Conservation (phyloP, 345 rosid genomes). For the Citrus cavaleriei region DNA sequence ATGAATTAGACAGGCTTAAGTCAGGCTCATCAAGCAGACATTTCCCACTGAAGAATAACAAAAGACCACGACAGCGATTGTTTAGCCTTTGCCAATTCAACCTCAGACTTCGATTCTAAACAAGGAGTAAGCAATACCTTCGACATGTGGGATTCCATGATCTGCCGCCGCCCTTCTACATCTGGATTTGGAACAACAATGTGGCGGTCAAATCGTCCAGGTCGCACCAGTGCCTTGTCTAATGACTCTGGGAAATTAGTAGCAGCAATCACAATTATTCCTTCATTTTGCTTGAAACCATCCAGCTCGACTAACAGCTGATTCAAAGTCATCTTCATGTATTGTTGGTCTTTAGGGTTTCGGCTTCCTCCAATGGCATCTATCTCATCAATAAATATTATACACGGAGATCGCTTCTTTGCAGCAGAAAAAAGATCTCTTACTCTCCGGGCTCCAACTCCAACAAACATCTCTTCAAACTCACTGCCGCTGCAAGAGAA, state of each 20-base stretch:
- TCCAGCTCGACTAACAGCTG: constrained; percentile 94
- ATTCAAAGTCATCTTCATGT: constrained; percentile 97
- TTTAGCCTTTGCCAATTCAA: neutral
- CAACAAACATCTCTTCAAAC: constrained; percentile 99
- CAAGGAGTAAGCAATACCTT: constrained; percentile 53
- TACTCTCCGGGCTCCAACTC: constrained; percentile 97
- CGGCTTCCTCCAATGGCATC: constrained; percentile 98
- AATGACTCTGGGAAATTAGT: constrained; percentile 92
- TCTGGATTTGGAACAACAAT: constrained; percentile 95
- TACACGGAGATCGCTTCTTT: constrained; percentile 95
- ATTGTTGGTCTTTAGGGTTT: constrained; percentile 88
- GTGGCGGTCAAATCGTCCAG: constrained; percentile 94
- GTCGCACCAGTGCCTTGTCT: constrained; percentile 95
- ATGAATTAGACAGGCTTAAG: neutral
- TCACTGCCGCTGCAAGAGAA: constrained; percentile 99
- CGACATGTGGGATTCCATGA: constrained; percentile 92
- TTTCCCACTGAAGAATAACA: neutral
- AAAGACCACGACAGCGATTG: neutral
- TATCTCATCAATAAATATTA: constrained; percentile 94
- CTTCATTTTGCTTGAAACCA: constrained; percentile 98
- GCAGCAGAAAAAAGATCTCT: constrained; percentile 99
- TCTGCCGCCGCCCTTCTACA: constrained; percentile 96
- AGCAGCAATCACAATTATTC: constrained; percentile 92
- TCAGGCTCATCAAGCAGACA: neutral
- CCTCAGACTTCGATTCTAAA: neutral